These are phyloP conservation scores for Monosporascus sp. DNA, from an alignment of 2,329 filamentous ascomycete species.

Conservation along the genomic window DNA sequence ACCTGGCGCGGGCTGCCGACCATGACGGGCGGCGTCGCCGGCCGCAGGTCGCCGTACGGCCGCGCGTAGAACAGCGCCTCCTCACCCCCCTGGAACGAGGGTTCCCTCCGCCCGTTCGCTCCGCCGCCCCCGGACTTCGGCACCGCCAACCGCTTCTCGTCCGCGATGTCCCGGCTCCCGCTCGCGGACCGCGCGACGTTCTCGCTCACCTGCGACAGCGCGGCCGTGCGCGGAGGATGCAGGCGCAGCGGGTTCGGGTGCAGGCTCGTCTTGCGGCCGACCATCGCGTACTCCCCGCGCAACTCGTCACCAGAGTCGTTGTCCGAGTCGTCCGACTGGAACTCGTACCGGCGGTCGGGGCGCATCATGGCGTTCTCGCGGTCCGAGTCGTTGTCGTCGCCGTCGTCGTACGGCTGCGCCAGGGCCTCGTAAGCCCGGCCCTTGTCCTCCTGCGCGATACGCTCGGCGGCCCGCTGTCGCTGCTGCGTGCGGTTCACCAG, in stretches of 20 bases:
- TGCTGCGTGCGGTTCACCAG: slow-evolving; percentile 50
- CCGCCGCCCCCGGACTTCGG: slow-evolving; percentile 10
- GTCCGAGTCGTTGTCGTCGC: slow-evolving; percentile 12
- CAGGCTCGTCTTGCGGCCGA: slow-evolving; percentile 18
- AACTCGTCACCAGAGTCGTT: slow-evolving; percentile 36
- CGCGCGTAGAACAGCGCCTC: slow-evolving; percentile 43
- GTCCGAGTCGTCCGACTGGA: slow-evolving; percentile 21
- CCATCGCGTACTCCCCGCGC: slow-evolving; percentile 6
- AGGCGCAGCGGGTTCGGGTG: slow-evolving; percentile 51
- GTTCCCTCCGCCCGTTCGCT: slow-evolving; percentile 27
- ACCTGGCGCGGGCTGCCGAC: slow-evolving; percentile 48
- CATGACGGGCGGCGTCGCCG: slow-evolving; percentile 49
- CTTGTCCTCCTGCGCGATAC: slow-evolving; percentile 19
- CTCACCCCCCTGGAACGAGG: slow-evolving; percentile 46
- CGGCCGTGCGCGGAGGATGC: slow-evolving; percentile 36
- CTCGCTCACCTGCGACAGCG: slow-evolving; percentile 40
- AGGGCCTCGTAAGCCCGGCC: slow-evolving; percentile 41
- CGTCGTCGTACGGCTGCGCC: slow-evolving; percentile 35
- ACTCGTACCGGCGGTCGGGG: slow-evolving; percentile 5
- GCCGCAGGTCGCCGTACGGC: slow-evolving; percentile 54
- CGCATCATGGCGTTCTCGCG: slow-evolving; percentile 20
- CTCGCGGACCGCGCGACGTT: slow-evolving; percentile 37
- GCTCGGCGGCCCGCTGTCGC: slow-evolving; percentile 39
- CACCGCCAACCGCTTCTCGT: slow-evolving; percentile 24
- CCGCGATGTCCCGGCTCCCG: slow-evolving; percentile 41